phyloP scores from a whole-genome alignment of 805 yeast genomes.

The Candida tammaniensis region DNA sequence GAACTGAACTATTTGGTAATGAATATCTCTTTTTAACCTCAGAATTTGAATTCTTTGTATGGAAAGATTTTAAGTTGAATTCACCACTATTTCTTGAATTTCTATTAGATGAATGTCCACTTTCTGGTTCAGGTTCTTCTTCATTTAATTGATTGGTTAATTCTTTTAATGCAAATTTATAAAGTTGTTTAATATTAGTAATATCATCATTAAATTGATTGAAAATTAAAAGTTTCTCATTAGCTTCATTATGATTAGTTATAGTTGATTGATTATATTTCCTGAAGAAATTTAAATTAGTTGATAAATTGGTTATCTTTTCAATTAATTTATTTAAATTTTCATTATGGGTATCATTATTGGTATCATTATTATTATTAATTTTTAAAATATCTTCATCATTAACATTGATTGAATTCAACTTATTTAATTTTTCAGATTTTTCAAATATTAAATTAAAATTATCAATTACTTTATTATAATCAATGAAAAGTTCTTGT shows the following conservation, averaged over 20 bases:
- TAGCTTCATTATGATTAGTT: slow-evolving; percentile 26
- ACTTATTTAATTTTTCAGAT: slow-evolving; percentile 17
- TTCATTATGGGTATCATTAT: slow-evolving; percentile 5
- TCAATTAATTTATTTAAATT: slow-evolving; percentile 25
- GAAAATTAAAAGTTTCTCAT: slow-evolving; percentile 36
- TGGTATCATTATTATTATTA: too few relatives aligned
- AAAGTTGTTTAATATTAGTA: slow-evolving; percentile 24
- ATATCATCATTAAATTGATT: slow-evolving; percentile 34
- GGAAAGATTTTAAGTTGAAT: slow-evolving; percentile 34
- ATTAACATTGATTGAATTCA: slow-evolving; percentile 1
- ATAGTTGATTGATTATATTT: slow-evolving; percentile 34
- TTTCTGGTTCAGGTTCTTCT: slow-evolving; percentile 8
- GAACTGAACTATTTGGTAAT: neutral
- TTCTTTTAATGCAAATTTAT: slow-evolving; percentile 27
- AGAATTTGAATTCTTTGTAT: slow-evolving; percentile 19
- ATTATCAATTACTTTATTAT: slow-evolving; percentile 20
- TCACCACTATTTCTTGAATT: slow-evolving; percentile 18
- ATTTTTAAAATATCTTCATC: slow-evolving; percentile 6
- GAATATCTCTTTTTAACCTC: slow-evolving; percentile 2
- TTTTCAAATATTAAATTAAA: slow-evolving; percentile 25
- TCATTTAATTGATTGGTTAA: slow-evolving; percentile 18
- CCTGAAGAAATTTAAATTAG: slow-evolving; percentile 35
- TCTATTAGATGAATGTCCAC: slow-evolving; percentile 19
- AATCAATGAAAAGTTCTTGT: slow-evolving; percentile 20
- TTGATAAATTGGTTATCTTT: slow-evolving; percentile 29